Conservation (phyloP, 148 eudicot species). For the Amaranthus hypochondriacus region DNA sequence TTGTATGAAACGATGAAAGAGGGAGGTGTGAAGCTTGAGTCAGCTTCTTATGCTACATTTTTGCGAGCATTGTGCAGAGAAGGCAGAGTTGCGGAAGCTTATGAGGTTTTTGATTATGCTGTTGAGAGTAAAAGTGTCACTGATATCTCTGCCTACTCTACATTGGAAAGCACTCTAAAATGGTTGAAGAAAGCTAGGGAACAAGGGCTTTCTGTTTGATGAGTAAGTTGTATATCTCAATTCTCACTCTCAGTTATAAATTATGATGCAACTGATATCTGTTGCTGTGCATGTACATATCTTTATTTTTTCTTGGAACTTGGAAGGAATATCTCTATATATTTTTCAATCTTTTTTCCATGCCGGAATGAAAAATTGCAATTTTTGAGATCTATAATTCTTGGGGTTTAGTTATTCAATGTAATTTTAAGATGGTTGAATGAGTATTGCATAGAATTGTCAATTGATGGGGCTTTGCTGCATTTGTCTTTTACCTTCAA, state of each 20-base stretch:
- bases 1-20: constrained; percentile 53
- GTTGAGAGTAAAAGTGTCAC: constrained; percentile 73
- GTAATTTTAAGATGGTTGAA: neutral
- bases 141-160: constrained; percentile 65
- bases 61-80: constrained; percentile 68
- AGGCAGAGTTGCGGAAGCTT: constrained; percentile 81
- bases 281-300: neutral
- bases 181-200: constrained; percentile 84
- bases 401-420: neutral
- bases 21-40: constrained; percentile 55
- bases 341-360: neutral
- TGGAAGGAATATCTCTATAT: neutral
- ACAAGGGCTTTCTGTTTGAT: constrained; percentile 70
- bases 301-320: neutral
- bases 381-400: neutral
- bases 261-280: neutral
- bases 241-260: neutral
- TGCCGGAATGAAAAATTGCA: neutral
- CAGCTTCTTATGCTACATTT: constrained; percentile 66
- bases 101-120: constrained; percentile 87
- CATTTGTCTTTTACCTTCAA: neutral
- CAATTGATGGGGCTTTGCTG: too few species aligned
- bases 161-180: constrained; percentile 68
- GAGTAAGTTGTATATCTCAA: constrained; percentile 19
- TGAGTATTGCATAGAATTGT: neutral